Percentiles rank a stretch among this genome's conserved stretches.
Conservation (phyloP, 2,329 filamentous ascomycete species). For the Thelonectria discophora region DNA sequence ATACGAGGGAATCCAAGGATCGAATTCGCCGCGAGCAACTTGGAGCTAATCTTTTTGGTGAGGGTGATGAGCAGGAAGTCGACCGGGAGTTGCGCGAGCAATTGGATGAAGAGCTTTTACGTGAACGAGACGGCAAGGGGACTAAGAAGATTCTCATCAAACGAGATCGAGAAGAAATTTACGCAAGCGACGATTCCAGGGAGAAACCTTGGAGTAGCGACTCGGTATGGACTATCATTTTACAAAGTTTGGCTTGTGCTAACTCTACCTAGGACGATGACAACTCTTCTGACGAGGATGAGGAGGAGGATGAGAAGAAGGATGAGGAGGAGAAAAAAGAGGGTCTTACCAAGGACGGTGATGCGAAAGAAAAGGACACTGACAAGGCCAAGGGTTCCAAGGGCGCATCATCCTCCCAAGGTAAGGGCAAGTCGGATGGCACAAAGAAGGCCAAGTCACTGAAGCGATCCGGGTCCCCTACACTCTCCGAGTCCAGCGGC, state of each 20-base stretch:
- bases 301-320: slow-evolving; percentile 59
- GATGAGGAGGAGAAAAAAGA: slow-evolving; percentile 66
- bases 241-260: slow-evolving; percentile 23
- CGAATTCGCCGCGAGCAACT: slow-evolving; percentile 82
- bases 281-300: slow-evolving; percentile 50
- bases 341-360: slow-evolving; percentile 47
- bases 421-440: slow-evolving; percentile 55
- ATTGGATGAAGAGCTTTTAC: slow-evolving; percentile 72
- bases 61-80: slow-evolving; percentile 74
- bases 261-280: slow-evolving; percentile 57
- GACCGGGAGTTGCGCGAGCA: slow-evolving; percentile 78
- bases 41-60: slow-evolving; percentile 84
- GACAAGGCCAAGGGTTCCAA: slow-evolving; percentile 67
- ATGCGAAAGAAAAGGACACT: slow-evolving; percentile 62
- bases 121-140: slow-evolving; percentile 77
- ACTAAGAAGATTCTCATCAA: slow-evolving; percentile 84
- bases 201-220: slow-evolving; percentile 54
- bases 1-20: slow-evolving; percentile 75
- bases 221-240: slow-evolving; percentile 42
- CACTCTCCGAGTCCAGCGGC: slow-evolving; percentile 88
- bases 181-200: slow-evolving; percentile 73
- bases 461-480: slow-evolving; percentile 87
- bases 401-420: slow-evolving; percentile 67
- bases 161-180: slow-evolving; percentile 86
- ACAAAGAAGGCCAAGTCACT: slow-evolving; percentile 68